Conservation (phyloP, 257 asterid species). For the Anisodus tanguticus region DNA sequence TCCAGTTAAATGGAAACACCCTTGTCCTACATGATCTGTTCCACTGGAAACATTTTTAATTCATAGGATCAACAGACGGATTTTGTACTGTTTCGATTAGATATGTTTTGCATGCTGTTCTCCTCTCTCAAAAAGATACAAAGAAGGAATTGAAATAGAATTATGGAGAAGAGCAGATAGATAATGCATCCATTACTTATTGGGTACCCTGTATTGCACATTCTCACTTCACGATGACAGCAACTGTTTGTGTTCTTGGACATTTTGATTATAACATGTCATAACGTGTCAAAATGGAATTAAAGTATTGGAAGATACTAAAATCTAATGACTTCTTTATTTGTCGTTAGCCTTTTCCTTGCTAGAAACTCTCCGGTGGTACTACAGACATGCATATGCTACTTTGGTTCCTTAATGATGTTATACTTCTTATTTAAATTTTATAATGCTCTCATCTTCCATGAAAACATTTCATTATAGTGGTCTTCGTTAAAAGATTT, state of each 20-base stretch:
- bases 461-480: not conserved
- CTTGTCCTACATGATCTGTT: not conserved
- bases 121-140: slow-evolving; percentile 13
- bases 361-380: slow-evolving; percentile 14
- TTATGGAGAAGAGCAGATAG: not conserved
- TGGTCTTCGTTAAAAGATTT: not conserved
- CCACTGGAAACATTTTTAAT: too few relatives aligned
- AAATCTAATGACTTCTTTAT: too few relatives aligned
- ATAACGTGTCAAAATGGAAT: not conserved
- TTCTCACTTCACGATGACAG: slow-evolving; percentile 5
- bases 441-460: slow-evolving; percentile 1
- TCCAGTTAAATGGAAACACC: not conserved
- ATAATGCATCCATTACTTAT: slow-evolving; percentile 1
- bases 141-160: not conserved
- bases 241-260: not conserved
- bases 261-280: not conserved
- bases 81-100: not conserved
- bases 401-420: not conserved
- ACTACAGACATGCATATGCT: slow-evolving; percentile 1
- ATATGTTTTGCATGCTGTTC: not conserved
- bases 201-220: not conserved
- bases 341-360: not conserved
- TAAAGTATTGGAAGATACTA: not conserved
- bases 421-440: not conserved
- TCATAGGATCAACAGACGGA: not conserved